These are phyloP conservation scores for Ulota crispa DNA, from an alignment of 225 moss, liverwort and hornwort species.

Conservation along the genomic window DNA sequence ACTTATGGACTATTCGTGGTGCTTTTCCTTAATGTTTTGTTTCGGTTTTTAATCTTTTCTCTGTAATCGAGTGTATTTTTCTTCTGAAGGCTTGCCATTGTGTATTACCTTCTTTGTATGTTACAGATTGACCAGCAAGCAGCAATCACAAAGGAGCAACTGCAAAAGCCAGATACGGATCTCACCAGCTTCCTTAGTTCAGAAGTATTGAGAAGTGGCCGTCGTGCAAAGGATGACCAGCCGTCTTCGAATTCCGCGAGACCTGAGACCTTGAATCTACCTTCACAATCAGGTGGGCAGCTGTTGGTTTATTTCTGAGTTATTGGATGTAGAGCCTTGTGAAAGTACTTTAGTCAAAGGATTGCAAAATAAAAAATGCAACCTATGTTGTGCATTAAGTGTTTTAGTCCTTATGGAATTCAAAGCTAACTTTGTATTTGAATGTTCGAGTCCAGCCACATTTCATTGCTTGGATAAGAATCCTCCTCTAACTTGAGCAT, in stretches of 20 bases:
- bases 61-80: background rate
- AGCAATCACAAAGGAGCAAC: conserved; percentile 58
- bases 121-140: conserved; percentile 82
- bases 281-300: conserved; percentile 46
- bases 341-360: too few relatives aligned
- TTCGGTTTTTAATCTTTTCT: background rate
- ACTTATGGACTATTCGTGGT: background rate
- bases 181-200: conserved; percentile 28
- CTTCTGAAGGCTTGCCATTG: background rate
- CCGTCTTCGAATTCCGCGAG: conserved; percentile 28
- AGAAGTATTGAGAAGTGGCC: conserved; percentile 37
- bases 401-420: too few relatives aligned
- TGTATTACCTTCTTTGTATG: background rate
- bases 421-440: too few relatives aligned
- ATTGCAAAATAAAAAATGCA: too few relatives aligned
- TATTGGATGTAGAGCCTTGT: too few relatives aligned
- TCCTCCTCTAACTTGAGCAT: too few relatives aligned
- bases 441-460: too few relatives aligned
- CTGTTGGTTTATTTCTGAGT: background rate
- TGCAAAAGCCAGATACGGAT: conserved; percentile 58
- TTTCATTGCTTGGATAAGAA: too few relatives aligned
- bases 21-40: background rate
- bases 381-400: too few relatives aligned
- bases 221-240: conserved; percentile 37
- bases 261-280: conserved; percentile 35